Evolutionary conservation across 441 rosid species (phyloP).

Genomic region (Populus trichocarpa): DNA sequence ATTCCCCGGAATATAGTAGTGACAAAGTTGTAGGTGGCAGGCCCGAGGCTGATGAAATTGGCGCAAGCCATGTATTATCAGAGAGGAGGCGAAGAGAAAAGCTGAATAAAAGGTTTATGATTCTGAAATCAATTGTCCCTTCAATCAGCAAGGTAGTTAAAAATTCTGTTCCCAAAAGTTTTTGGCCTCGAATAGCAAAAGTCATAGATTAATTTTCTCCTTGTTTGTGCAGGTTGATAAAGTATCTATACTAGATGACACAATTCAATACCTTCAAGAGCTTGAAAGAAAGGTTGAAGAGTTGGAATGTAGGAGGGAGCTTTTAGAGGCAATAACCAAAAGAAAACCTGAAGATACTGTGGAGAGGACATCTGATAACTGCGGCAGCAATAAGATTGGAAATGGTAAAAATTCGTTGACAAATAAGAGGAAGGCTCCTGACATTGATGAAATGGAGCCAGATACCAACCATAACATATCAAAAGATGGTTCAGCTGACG

Average conservation of each 20-base stretch:
- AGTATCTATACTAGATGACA: slow-evolving; percentile 71
- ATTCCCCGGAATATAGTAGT: slow-evolving; percentile 30
- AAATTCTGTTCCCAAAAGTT: background rate
- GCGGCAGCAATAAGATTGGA: slow-evolving; percentile 23
- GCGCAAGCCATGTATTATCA: slow-evolving; percentile 34
- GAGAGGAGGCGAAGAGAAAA: slow-evolving; percentile 57
- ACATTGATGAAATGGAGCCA: slow-evolving; percentile 29
- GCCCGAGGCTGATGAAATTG: slow-evolving; percentile 53
- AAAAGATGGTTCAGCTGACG: slow-evolving; percentile 38
- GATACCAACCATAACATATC: slow-evolving; percentile 36
- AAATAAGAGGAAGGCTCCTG: slow-evolving; percentile 62
- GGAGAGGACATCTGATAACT: slow-evolving; percentile 63
- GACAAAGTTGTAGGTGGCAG: slow-evolving; percentile 34
- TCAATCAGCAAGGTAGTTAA: slow-evolving; percentile 61
- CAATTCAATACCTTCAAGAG: slow-evolving; percentile 68
- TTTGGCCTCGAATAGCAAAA: background rate
- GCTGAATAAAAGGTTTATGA: slow-evolving; percentile 35
- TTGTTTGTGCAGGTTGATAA: slow-evolving; percentile 62
- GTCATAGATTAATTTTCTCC: background rate
- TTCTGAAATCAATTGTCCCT: slow-evolving; percentile 49
- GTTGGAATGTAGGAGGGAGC: slow-evolving; percentile 45
- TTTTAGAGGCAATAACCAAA: slow-evolving; percentile 35
- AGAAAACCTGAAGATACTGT: slow-evolving; percentile 46
- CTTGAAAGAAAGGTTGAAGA: slow-evolving; percentile 60
- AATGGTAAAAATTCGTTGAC: slow-evolving; percentile 22